These are phyloP conservation scores for Coprinellus aureogranulatus DNA, from an alignment of 768 basidiomycete species.

Conservation along the genomic window DNA sequence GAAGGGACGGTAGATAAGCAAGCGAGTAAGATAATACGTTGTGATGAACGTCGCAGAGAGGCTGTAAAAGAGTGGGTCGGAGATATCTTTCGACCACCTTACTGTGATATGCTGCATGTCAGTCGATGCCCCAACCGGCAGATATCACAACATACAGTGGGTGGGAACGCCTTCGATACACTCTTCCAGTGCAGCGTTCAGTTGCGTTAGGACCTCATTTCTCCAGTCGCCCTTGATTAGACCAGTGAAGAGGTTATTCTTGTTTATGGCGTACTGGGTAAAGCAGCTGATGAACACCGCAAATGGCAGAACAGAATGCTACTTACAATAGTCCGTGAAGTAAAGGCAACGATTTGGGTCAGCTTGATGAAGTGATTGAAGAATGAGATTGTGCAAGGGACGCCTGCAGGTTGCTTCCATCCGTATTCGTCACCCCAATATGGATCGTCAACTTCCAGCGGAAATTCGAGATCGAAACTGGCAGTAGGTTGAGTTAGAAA, in stretches of 20 bases:
- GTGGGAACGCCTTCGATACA: slow-evolving; percentile 72
- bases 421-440: slow-evolving; percentile 65
- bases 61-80: slow-evolving; percentile 46
- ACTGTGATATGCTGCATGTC: slow-evolving; percentile 32
- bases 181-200: slow-evolving; percentile 67
- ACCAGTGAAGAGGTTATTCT: slow-evolving; percentile 53
- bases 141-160: slow-evolving; percentile 46
- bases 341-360: slow-evolving; percentile 67
- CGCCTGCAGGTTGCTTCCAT: slow-evolving; percentile 66
- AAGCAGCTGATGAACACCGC: background rate
- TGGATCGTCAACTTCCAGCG: slow-evolving; percentile 79
- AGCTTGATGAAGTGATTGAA: slow-evolving; percentile 68
- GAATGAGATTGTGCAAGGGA: slow-evolving; percentile 54
- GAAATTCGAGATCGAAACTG: slow-evolving; percentile 81
- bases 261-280: slow-evolving; percentile 69
- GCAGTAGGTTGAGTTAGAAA: slow-evolving; percentile 3
- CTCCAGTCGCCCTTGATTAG: slow-evolving; percentile 52
- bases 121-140: no score
- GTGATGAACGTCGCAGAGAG: slow-evolving; percentile 59
- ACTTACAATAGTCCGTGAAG: slow-evolving; percentile 64
- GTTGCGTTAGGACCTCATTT: slow-evolving; percentile 59
- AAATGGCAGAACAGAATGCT: background rate
- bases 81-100: slow-evolving; percentile 54
- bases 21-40: slow-evolving; percentile 60
- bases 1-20: slow-evolving; percentile 71